A percentile compares a stretch with the other conserved stretches of the same genome.
Evolutionary conservation across 306 rosid genomes (phyloP).

Genomic region (Fragaria ananassa): DNA sequence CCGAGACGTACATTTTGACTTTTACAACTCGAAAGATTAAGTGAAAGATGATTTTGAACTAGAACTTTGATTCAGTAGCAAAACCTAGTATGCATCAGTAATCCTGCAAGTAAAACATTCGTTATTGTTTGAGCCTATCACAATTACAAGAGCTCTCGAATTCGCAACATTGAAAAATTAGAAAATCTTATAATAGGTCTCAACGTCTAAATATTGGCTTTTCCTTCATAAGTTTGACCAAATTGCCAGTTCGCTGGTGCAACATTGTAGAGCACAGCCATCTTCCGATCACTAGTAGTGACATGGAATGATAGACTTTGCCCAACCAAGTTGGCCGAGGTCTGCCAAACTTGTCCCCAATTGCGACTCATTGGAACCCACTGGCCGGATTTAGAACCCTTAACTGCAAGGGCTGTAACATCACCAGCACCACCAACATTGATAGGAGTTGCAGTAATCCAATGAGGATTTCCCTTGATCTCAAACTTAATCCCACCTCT

Average conservation of each 20-base stretch:
- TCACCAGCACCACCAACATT: conserved; percentile 64
- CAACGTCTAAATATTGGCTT: conserved; percentile 3
- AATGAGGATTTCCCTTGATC: conserved; percentile 46
- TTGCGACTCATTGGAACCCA: conserved; percentile 50
- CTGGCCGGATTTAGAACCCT: conserved; percentile 7
- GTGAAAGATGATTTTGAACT: background rate
- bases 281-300: conserved; percentile 40
- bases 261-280: conserved; percentile 25
- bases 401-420: conserved; percentile 31
- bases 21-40: too few relatives aligned
- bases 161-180: background rate
- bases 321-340: conserved; percentile 23
- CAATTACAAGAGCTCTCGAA: background rate
- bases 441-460: conserved; percentile 32
- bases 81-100: background rate
- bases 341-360: conserved; percentile 61
- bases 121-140: background rate
- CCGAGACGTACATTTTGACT: too few relatives aligned
- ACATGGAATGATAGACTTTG: conserved; percentile 50
- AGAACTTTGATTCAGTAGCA: background rate
- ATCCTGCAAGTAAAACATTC: background rate
- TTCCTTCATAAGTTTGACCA: conserved; percentile 39
- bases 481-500: conserved; percentile 49
- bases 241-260: conserved; percentile 50
- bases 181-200: background rate